Evolutionary conservation across 2,329 filamentous ascomycete genomes (phyloP).

Genomic region (Monilinia fructigena): DNA sequence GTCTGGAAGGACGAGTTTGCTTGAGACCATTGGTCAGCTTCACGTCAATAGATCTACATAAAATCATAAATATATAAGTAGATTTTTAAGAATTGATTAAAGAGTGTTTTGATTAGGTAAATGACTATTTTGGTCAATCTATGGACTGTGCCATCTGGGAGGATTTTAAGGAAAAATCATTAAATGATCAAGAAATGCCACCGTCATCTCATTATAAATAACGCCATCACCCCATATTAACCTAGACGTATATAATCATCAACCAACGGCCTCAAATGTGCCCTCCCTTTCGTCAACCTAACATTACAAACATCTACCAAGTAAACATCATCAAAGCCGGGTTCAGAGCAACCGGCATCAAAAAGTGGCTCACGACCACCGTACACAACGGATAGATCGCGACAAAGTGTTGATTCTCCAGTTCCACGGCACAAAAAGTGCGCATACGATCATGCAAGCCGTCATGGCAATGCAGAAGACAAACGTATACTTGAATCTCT

Average conservation of each 20-base stretch:
- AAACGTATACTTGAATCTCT: constrained; percentile 61
- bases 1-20: background rate
- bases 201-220: background rate
- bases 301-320: constrained; percentile 50
- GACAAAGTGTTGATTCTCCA: constrained; percentile 69
- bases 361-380: constrained; percentile 64
- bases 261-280: background rate
- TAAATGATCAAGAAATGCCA: background rate
- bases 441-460: constrained; percentile 59
- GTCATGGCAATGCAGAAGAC: constrained; percentile 50
- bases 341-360: constrained; percentile 72
- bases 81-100: background rate
- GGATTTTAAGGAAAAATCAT: background rate
- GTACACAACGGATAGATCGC: constrained; percentile 75
- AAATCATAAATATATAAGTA: background rate
- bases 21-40: background rate
- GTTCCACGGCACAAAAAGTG: constrained; percentile 61
- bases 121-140: background rate
- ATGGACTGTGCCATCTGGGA: background rate
- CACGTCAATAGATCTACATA: too few species aligned
- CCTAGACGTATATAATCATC: background rate
- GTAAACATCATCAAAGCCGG: constrained; percentile 77
- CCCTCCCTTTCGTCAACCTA: too few species aligned
- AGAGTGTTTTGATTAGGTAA: background rate
- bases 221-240: constrained; percentile 16